Evolutionary conservation across 2,329 filamentous ascomycete species (phyloP), one percentile per base, ranked within the genome.

Genomic region (Fusarium agapanthi): DNA sequence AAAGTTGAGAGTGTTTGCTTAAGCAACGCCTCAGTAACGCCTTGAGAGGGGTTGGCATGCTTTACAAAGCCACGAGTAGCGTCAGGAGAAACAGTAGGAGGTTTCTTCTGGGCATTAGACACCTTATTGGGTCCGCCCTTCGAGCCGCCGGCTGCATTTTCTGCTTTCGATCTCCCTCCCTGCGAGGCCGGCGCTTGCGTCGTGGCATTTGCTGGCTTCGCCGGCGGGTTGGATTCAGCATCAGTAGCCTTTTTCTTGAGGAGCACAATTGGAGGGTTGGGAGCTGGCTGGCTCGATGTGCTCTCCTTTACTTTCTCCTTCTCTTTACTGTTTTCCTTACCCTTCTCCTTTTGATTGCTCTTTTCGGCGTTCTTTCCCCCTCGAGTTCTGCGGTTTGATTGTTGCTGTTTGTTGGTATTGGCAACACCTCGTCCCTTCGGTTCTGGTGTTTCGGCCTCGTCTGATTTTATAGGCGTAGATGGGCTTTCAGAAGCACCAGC

Each of bases 31-130:
- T 98, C 95, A 0, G 94, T 98, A 51, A 98, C 93, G 20, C 95
- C 95, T 79, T 98, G 95, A 0, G 95, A 96, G 16, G 94, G 90
- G 79, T 97, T 97, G 57, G 92, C 92, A 76, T 95, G 92, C 81
- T 95, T 95, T 68, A 95, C 85, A 78, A 95, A 95, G 26, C 91
- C 92, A 54, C 93, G 91, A 22, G 88, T 89, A 13, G 87, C 87
- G 15, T 88, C 86, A 34, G 78, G 61, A 13, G 77, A 77, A 16
- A 81, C 76, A 7, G 64, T 43, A 7, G 79, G 26, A 7, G 75
- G 12, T 64, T 83, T 83, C 75, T 83, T 83, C 67, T 82, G 80
- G 10, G 76, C 53, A n/a, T 65, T 65, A 13, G 69, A 56, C 6
- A 69, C 54, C 65, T 82, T 82, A 62, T 58, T 71, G 26, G 69